Evolutionary conservation across 177 flowering plant species (phyloP), one percentile per base, ranked within the genome.

Genomic region (Vitis hybrid): DNA sequence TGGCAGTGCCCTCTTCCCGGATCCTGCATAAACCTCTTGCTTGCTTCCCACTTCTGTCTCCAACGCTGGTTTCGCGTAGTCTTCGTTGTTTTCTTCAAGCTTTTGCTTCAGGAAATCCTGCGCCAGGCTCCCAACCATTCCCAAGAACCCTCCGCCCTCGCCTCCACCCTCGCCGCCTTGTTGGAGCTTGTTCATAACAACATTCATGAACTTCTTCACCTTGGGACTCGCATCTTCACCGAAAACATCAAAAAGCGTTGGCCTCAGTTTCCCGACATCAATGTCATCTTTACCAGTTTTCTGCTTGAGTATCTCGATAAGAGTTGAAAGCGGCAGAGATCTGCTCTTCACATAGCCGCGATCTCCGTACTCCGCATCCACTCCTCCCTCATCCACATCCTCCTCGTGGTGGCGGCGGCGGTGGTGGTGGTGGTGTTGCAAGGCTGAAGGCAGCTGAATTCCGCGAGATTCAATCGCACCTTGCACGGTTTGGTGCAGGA

Each of bases 221-320:
- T 95, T 95, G 3, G 96, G 99, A 67, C 98, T 94, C 1, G 97
- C 61, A 77, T 95, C 99, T 12, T 95, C 97, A 5, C 98, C 98
- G 54, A 95, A 92, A 11, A 81, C 54, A 70, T 92, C 97, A 59
- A 90, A 92, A 32, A 95, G 82, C 2, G 94, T 74, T 0, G 97
- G 94, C 72, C 99, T 74, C 58, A 95, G 68, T 73, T 93, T 90
- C 59, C 98, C 98, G 0, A 93, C 99, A 67, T 91, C 98, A 63
- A 95, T 93, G 74, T 95, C 96, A 10, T 93, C 96, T 21, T 91
- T 95, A 2, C 98, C 99, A 0, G 99, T 92, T 77, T 95, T 86
- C 80, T 95, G 87, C 84, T 92, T 87, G 50, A 95, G 87, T n/a
- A 93, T 89, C 11, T 91, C 98, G 11, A 95, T 88, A 21, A 90